Evolutionary conservation across 768 basidiomycete species (phyloP).

Genomic region (Clitopilus hobsonii): DNA sequence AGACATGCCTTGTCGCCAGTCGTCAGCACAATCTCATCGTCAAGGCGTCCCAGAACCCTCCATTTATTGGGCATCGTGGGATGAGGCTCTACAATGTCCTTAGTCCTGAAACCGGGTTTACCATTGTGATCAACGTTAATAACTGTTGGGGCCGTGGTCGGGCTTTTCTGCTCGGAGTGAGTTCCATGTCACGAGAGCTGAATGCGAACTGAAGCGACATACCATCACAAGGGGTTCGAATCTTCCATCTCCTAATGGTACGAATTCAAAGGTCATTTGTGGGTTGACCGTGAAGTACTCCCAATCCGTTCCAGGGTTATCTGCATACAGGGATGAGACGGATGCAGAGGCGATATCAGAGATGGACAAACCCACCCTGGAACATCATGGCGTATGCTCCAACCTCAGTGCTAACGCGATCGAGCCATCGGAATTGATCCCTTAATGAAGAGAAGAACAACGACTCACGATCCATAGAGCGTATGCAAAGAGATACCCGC

Average conservation of each 20-base stretch:
- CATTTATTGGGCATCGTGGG: slow-evolving; percentile 28
- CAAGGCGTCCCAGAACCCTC: slow-evolving; percentile 26
- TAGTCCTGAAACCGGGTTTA: slow-evolving; percentile 29
- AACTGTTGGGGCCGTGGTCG: slow-evolving; percentile 1
- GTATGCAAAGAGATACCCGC: slow-evolving; percentile 16
- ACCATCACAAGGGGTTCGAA: slow-evolving; percentile 3
- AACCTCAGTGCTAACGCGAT: slow-evolving; percentile 15
- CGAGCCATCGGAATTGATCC: background rate
- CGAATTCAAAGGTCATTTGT: slow-evolving; percentile 1
- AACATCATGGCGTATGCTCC: slow-evolving; percentile 9
- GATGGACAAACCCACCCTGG: too few relatives aligned
- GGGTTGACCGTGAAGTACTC: slow-evolving; percentile 1
- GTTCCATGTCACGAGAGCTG: too few relatives aligned
- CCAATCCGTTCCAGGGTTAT: slow-evolving; percentile 4
- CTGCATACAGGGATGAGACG: too few relatives aligned
- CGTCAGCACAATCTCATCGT: slow-evolving; percentile 40
- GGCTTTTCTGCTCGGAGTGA: too few relatives aligned
- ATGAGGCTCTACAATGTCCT: slow-evolving; percentile 36
- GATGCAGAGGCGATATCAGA: too few relatives aligned
- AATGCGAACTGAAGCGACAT: too few relatives aligned
- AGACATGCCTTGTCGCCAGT: slow-evolving; percentile 33
- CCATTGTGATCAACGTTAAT: slow-evolving; percentile 28
- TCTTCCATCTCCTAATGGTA: slow-evolving; percentile 1
- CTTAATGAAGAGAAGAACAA: background rate
- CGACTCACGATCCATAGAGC: slow-evolving; percentile 31